Evolutionary conservation across 192 early-diverging fungal genomes (phyloP), one percentile per base, ranked within the genome.

Genomic region (Geranomyces michiganensis): DNA sequence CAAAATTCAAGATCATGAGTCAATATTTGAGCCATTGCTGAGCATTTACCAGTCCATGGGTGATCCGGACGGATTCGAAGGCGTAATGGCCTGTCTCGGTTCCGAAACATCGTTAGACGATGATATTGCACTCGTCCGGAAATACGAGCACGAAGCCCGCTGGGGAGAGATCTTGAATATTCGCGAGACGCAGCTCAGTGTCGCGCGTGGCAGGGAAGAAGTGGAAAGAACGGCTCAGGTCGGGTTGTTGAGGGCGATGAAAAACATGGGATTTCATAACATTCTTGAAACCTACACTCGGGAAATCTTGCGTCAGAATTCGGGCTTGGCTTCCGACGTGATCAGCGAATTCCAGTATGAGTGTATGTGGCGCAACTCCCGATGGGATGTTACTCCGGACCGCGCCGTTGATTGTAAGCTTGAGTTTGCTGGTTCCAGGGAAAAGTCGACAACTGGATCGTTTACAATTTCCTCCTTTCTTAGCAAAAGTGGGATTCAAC

Each of bases 61-160:
- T 33, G 76, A 80, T 62, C 24, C 33, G 4, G 81, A 82, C 47
- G 81, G 71, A 17, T 77, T 80, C 26, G 73, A 78, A 31, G 81
- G 81, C 45, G 76, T 80, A 19, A 70, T 77, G 43, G 27, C 53
- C 12, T 49, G 47, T 4, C 46, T 61, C 9, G 70, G 67, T 0
- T 63, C 64, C 27, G 70, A 73, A 49, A 56, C 27, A n/a, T 67
- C 65, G 5, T 27, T 68, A 1, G 76, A 68, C 21, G 59, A 27
- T 2, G 26, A 24, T 41, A 10, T 13, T 13, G 46, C 63, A 10
- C 56, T 74, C 13, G 31, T 72, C 5, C 67, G 62, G 31, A 74
- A 65, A 33, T 71, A 71, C 53, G 68, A 71, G 46, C 62, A 68
- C 63, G 71, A 72, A 31, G 43, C 45, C 17, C 24, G 12, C 27